phyloP scores from a whole-genome alignment of 345 rosid genomes.

The Jatropha curcas region DNA sequence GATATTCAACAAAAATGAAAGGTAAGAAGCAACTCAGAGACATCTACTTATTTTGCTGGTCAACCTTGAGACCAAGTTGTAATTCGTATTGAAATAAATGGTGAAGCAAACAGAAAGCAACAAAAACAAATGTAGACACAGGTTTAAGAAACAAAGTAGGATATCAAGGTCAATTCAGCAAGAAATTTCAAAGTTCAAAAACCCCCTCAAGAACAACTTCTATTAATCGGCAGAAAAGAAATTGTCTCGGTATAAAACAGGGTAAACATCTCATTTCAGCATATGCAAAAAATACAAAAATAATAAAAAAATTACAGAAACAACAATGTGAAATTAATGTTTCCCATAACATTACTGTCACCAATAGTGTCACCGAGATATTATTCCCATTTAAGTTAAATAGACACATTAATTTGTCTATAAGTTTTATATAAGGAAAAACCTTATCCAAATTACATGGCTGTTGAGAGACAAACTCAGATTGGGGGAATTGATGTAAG shows the following conservation, averaged over 20 bases:
- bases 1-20: slow-evolving; percentile 9
- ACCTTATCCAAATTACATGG: neutral
- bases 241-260: neutral
- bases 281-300: neutral
- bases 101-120: neutral
- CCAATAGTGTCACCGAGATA: too few species aligned
- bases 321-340: neutral
- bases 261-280: neutral
- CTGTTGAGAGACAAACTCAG: neutral
- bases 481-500: neutral
- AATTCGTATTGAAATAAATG: neutral
- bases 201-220: neutral
- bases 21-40: neutral
- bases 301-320: neutral
- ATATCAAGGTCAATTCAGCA: neutral
- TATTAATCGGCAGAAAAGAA: neutral
- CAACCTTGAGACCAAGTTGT: neutral
- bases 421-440: neutral
- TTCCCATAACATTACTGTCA: neutral
- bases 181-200: neutral
- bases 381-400: too few species aligned
- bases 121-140: neutral
- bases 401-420: neutral
- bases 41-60: neutral
- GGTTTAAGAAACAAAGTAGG: too few species aligned